These are phyloP conservation scores for Scenedesmus sp. DNA, from an alignment of 163 green algal genomes.

Conservation along the genomic window DNA sequence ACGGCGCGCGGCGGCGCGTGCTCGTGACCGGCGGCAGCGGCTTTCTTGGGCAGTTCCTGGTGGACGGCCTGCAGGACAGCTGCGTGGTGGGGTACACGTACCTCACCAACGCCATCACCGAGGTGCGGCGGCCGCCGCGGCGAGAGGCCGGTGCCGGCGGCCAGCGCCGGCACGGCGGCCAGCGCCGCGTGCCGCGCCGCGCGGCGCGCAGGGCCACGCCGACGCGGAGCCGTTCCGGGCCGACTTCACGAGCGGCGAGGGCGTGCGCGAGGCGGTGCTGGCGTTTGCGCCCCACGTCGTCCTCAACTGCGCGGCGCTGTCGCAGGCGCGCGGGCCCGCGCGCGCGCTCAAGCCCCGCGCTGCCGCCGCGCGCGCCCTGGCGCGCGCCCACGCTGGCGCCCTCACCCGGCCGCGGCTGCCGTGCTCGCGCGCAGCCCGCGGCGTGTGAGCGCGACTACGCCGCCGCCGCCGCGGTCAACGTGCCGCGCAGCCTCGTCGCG, in stretches of 20 bases:
- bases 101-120: neutral
- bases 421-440: no score
- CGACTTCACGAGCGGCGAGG: conserved; percentile 61
- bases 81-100: conserved; percentile 39
- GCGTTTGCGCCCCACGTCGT: conserved; percentile 57
- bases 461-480: conserved; percentile 57
- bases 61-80: conserved; percentile 50
- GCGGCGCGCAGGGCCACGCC: no score
- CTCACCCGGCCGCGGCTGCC: no score
- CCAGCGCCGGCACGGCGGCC: no score
- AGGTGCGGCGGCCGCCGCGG: neutral
- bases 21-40: conserved; percentile 71
- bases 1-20: conserved; percentile 44
- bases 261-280: conserved; percentile 58
- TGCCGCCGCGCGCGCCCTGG: no score
- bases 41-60: conserved; percentile 76
- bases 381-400: no score
- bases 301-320: conserved; percentile 59
- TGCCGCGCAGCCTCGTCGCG: conserved; percentile 53
- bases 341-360: no score
- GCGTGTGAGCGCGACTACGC: conserved; percentile 48
- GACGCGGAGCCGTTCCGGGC: conserved; percentile 47
- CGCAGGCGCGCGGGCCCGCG: no score
- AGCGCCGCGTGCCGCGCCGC: no score
- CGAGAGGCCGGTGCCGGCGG: no score